phyloP scores from a whole-genome alignment of 768 basidiomycete genomes.

The Pisolithus microcarpus region DNA sequence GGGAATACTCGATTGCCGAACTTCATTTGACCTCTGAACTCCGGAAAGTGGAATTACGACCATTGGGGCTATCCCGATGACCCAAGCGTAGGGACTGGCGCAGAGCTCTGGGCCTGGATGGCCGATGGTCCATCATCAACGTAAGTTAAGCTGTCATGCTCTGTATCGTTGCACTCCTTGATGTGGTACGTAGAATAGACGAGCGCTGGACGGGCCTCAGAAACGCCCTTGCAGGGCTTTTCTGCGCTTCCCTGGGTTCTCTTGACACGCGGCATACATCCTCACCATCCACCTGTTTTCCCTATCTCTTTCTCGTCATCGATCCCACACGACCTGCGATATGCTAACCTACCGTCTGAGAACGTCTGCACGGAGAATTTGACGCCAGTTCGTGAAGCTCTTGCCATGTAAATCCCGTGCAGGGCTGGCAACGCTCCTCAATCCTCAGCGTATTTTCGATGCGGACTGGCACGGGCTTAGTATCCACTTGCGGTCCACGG shows the following conservation, averaged over 20 bases:
- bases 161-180: neutral
- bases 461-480: constrained; percentile 90
- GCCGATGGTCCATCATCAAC: constrained; percentile 49
- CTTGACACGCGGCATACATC: constrained; percentile 72
- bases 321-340: constrained; percentile 51
- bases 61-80: constrained; percentile 79
- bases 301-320: constrained; percentile 54
- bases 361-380: constrained; percentile 96
- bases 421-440: constrained; percentile 75
- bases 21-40: constrained; percentile 84
- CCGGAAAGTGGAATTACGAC: constrained; percentile 87
- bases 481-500: constrained; percentile 63
- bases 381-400: constrained; percentile 90
- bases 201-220: constrained; percentile 79
- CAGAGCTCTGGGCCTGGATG: constrained; percentile 91
- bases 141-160: constrained; percentile 31
- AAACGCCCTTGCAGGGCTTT: constrained; percentile 86
- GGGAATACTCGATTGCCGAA: constrained; percentile 79
- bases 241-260: constrained; percentile 86
- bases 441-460: constrained; percentile 81
- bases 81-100: constrained; percentile 72
- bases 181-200: constrained; percentile 45
- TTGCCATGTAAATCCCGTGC: constrained; percentile 88
- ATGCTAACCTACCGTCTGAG: constrained; percentile 75
- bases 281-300: constrained; percentile 53